A percentile compares a stretch with the other conserved stretches of the same genome.
phyloP scores from a whole-genome alignment of 257 asterid species.

The Nicotiana obtusifolia region DNA sequence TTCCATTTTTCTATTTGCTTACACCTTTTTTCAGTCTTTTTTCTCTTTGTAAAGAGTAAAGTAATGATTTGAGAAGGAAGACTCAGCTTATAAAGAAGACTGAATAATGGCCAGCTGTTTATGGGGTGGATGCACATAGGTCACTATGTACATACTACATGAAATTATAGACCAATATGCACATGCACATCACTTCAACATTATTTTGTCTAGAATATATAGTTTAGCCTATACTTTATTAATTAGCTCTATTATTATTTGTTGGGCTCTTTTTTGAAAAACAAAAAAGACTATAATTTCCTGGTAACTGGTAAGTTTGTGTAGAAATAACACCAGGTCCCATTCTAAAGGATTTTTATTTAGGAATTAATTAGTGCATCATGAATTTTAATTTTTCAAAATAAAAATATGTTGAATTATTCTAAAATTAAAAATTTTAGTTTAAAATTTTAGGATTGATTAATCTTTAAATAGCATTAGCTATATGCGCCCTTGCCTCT shows the following conservation, averaged over 20 bases:
- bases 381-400: no score
- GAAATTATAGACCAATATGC: background rate
- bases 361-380: no score
- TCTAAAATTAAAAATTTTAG: no score
- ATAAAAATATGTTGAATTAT: no score
- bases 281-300: no score
- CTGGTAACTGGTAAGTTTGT: no score
- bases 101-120: conserved; percentile 6
- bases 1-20: conserved; percentile 6
- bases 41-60: conserved; percentile 11
- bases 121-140: conserved; percentile 11
- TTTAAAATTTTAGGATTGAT: accelerated
- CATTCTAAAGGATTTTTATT: no score
- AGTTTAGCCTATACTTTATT: no score
- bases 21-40: background rate
- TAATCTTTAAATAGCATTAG: no score
- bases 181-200: conserved; percentile 7
- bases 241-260: no score
- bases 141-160: background rate
- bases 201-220: no score
- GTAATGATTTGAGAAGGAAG: background rate
- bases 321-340: accelerated
- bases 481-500: no score
- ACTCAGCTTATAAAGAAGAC: conserved; percentile 9
- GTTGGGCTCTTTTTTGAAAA: background rate